phyloP scores from a whole-genome alignment of 2,329 filamentous ascomycete genomes.

The Corynespora cassiicola region DNA sequence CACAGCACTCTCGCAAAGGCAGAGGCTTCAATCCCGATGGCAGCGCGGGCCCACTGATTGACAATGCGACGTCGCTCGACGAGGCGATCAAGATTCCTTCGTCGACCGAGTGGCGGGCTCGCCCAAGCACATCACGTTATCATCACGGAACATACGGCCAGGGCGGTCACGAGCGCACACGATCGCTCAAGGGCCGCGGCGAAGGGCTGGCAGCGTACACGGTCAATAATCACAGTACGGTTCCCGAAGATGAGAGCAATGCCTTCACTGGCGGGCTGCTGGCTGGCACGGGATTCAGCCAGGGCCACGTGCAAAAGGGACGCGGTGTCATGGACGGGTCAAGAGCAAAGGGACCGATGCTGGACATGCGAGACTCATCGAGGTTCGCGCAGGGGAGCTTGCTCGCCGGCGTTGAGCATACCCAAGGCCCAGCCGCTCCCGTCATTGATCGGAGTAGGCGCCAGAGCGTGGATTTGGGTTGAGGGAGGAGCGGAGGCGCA shows the following conservation, averaged over 20 bases:
- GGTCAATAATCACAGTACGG: slow-evolving; percentile 38
- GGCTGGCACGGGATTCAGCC: slow-evolving; percentile 47
- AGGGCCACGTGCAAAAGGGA: slow-evolving; percentile 46
- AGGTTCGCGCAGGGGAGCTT: slow-evolving; percentile 57
- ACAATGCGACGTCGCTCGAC: slow-evolving; percentile 53
- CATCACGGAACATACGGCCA: slow-evolving; percentile 25
- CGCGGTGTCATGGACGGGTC: slow-evolving; percentile 54
- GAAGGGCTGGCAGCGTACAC: slow-evolving; percentile 41
- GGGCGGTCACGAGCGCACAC: slow-evolving; percentile 38
- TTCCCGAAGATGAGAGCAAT: slow-evolving; percentile 37
- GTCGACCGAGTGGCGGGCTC: slow-evolving; percentile 53
- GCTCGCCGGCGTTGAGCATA: slow-evolving; percentile 49
- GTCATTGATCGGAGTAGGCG: slow-evolving; percentile 47
- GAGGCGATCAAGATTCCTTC: slow-evolving; percentile 51
- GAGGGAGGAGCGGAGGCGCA: slow-evolving; percentile 2
- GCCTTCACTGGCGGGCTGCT: slow-evolving; percentile 56
- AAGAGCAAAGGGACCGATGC: slow-evolving; percentile 52
- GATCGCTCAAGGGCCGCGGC: slow-evolving; percentile 41
- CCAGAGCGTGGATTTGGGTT: slow-evolving; percentile 21
- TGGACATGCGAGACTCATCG: slow-evolving; percentile 50
- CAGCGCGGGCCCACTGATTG: slow-evolving; percentile 50
- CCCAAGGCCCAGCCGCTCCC: slow-evolving; percentile 35
- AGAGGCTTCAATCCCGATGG: slow-evolving; percentile 54
- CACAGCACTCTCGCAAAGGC: slow-evolving; percentile 62
- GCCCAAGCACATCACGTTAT: slow-evolving; percentile 31